Percentiles rank a stretch among this genome's conserved stretches.
These are phyloP conservation scores for Maudiozyma serrabonitensis DNA, from an alignment of 805 yeast genomes.

Conservation along the genomic window DNA sequence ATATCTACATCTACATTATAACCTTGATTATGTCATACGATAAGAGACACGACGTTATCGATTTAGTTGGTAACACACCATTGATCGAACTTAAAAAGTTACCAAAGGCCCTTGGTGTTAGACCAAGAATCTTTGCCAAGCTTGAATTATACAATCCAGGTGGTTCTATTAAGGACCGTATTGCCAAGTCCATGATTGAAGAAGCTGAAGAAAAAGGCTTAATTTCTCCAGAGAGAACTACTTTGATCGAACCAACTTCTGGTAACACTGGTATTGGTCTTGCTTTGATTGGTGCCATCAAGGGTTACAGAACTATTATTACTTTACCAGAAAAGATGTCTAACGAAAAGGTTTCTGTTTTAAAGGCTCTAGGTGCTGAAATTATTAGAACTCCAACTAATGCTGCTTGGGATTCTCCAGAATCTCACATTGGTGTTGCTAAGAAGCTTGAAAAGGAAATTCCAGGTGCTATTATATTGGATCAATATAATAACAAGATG, in stretches of 20 bases:
- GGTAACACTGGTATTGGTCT: constrained; percentile 90
- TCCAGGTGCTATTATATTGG: constrained; percentile 75
- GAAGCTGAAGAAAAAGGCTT: constrained; percentile 72
- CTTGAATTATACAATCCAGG: constrained; percentile 81
- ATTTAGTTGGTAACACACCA: constrained; percentile 81
- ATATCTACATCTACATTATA: not conserved
- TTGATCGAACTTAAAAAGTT: constrained; percentile 62
- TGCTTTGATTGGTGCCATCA: constrained; percentile 79
- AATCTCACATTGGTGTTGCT: constrained; percentile 85
- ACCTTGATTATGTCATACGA: constrained; percentile 8
- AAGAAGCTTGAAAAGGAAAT: constrained; percentile 69
- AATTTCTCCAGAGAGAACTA: constrained; percentile 69
- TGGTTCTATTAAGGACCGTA: constrained; percentile 83
- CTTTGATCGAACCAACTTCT: constrained; percentile 81
- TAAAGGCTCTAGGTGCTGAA: constrained; percentile 85
- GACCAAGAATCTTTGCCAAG: constrained; percentile 63
- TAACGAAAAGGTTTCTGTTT: constrained; percentile 78
- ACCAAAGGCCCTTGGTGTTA: constrained; percentile 67
- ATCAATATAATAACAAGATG: constrained; percentile 69
- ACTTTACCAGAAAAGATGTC: constrained; percentile 90
- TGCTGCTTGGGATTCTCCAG: constrained; percentile 90
- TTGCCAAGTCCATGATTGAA: constrained; percentile 77
- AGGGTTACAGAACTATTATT: constrained; percentile 78
- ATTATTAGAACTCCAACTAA: constrained; percentile 86
- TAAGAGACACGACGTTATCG: constrained; percentile 42